Evolutionary conservation across 2,329 filamentous ascomycete genomes (phyloP).

Genomic region (Periconia digitata): DNA sequence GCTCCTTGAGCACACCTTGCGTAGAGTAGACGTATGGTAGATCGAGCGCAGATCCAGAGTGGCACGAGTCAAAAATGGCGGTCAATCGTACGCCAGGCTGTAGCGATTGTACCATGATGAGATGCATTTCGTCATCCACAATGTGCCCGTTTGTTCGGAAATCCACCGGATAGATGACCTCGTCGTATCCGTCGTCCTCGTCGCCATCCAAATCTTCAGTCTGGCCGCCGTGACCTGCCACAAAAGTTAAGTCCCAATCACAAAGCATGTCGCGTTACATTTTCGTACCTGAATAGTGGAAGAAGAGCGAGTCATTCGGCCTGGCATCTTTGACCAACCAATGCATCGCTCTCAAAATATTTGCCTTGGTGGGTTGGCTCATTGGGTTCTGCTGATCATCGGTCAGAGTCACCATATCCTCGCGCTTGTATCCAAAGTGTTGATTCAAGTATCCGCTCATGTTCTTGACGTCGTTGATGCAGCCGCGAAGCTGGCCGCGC

Average conservation of each 20-base stretch:
- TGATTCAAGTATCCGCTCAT: slow-evolving; percentile 90
- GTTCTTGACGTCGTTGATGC: slow-evolving; percentile 97
- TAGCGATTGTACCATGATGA: slow-evolving; percentile 75
- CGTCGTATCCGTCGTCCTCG: slow-evolving; percentile 79
- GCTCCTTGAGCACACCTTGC: slow-evolving; percentile 78
- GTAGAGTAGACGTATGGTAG: slow-evolving; percentile 80
- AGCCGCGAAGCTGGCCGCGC: slow-evolving; percentile 84
- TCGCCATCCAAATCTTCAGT: slow-evolving; percentile 78
- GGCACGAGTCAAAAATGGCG: slow-evolving; percentile 80
- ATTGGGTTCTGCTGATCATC: slow-evolving; percentile 97
- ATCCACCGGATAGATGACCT: slow-evolving; percentile 83
- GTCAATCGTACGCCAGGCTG: slow-evolving; percentile 80
- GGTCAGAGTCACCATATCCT: slow-evolving; percentile 96
- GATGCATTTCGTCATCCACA: slow-evolving; percentile 80
- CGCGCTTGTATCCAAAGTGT: slow-evolving; percentile 87
- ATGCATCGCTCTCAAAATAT: slow-evolving; percentile 94
- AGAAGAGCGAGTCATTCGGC: slow-evolving; percentile 93
- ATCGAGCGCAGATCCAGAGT: slow-evolving; percentile 76
- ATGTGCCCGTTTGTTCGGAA: slow-evolving; percentile 79
- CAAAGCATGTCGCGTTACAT: background rate
- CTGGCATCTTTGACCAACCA: slow-evolving; percentile 94
- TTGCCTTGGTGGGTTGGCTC: slow-evolving; percentile 94
- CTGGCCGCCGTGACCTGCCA: slow-evolving; percentile 75
- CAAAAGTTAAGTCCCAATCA: slow-evolving; percentile 10
- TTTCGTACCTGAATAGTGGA: slow-evolving; percentile 85